A percentile compares a stretch with the other conserved stretches of the same genome.
Evolutionary conservation across 1,284 basidiomycete genomes (phyloP).

Genomic region (Pseudozyma sp.): DNA sequence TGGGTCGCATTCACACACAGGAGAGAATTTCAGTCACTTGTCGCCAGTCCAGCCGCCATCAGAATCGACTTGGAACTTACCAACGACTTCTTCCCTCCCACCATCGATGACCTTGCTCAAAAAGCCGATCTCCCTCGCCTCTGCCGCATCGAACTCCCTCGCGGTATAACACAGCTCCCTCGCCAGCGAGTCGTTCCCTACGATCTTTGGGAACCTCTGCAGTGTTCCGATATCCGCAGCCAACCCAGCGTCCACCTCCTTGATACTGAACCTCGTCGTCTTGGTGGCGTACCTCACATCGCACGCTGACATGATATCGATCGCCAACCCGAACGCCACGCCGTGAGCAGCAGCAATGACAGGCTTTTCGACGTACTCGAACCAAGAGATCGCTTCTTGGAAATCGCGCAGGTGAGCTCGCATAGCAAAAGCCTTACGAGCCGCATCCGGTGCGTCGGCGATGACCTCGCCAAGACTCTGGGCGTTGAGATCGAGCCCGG

Average conservation of each 20-base stretch:
- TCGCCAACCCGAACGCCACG: constrained; percentile 78
- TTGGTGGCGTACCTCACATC: constrained; percentile 82
- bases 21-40: not conserved
- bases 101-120: constrained; percentile 81
- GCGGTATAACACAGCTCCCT: constrained; percentile 85
- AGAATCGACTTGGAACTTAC: constrained; percentile 27
- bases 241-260: constrained; percentile 89
- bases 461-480: constrained; percentile 28
- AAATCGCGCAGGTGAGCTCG: constrained; percentile 64
- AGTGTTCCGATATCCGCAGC: constrained; percentile 92
- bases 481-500: constrained; percentile 64
- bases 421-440: constrained; percentile 58
- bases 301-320: constrained; percentile 81
- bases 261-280: constrained; percentile 79
- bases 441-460: constrained; percentile 52
- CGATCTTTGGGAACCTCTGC: constrained; percentile 83
- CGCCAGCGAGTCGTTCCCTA: constrained; percentile 81
- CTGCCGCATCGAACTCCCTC: constrained; percentile 77
- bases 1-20: constrained; percentile 22
- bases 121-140: constrained; percentile 81
- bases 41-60: too few relatives aligned
- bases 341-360: constrained; percentile 88
- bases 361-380: constrained; percentile 80
- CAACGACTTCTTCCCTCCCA: constrained; percentile 72
- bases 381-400: constrained; percentile 62